These are phyloP conservation scores for Penicillium roqueforti DNA, from an alignment of 495 filamentous ascomycete species.

Conservation along the genomic window DNA sequence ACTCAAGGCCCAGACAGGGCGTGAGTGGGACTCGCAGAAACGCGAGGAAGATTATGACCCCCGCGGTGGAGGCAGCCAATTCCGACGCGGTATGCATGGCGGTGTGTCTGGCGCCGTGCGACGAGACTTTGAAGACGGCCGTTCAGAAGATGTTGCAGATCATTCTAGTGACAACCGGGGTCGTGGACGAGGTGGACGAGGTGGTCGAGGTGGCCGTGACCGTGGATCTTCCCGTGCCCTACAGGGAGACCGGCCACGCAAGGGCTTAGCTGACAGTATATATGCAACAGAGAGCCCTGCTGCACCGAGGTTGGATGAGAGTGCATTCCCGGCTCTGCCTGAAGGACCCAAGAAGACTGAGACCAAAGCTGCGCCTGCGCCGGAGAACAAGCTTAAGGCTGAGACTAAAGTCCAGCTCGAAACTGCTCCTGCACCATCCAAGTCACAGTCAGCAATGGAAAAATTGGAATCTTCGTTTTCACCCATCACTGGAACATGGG, in stretches of 20 bases:
- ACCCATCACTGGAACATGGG: constrained; percentile 34
- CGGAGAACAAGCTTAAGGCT: neutral
- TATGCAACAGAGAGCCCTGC: constrained; percentile 12
- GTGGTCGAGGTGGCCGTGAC: constrained; percentile 33
- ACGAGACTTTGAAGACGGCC: constrained; percentile 30
- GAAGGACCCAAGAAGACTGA: constrained; percentile 19
- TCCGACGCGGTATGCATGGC: constrained; percentile 57
- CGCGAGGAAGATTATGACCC: constrained; percentile 56
- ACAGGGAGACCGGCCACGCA: constrained; percentile 22
- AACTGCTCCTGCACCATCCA: neutral
- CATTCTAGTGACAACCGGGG: constrained; percentile 15
- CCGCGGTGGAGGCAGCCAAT: constrained; percentile 42
- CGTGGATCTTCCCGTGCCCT: constrained; percentile 33
- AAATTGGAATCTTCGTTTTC: constrained; percentile 24
- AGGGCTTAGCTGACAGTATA: constrained; percentile 15
- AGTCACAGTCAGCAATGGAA: constrained; percentile 18
- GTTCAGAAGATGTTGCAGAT: constrained; percentile 17
- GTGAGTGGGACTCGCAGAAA: constrained; percentile 78
- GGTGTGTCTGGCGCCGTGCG: constrained; percentile 46
- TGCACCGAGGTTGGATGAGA: constrained; percentile 27
- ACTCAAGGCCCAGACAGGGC: constrained; percentile 56
- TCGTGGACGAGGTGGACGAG: constrained; percentile 22
- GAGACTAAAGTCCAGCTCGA: neutral
- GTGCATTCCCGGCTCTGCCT: constrained; percentile 45
- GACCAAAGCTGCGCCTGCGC: neutral